Evolutionary conservation across 2,329 filamentous ascomycete species (phyloP).

Genomic region (Pseudogymnoascus sp.): DNA sequence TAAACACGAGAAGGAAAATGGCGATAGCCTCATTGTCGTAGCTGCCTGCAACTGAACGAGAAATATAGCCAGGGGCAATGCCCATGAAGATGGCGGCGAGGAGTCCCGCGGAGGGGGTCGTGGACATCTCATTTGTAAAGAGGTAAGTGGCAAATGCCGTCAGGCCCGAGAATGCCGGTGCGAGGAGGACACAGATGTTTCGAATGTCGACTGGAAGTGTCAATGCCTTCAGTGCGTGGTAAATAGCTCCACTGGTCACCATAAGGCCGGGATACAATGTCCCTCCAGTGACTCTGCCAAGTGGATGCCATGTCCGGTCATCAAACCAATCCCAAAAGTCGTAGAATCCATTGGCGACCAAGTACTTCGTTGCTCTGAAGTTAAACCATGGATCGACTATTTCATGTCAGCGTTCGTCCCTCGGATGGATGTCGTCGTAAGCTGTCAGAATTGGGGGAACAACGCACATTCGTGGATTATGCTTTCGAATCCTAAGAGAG

Average conservation of each 20-base stretch:
- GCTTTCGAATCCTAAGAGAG: constrained; percentile 76
- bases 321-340: constrained; percentile 99
- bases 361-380: constrained; percentile 95
- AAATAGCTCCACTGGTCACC: constrained; percentile 97
- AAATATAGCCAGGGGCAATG: constrained; percentile 95
- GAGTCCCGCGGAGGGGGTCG: constrained; percentile 88
- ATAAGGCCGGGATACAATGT: constrained; percentile 98
- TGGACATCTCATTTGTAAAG: constrained; percentile 92
- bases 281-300: constrained; percentile 94
- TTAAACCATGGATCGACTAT: constrained; percentile 99
- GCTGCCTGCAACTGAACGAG: constrained; percentile 90
- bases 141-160: constrained; percentile 92
- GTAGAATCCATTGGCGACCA: constrained; percentile 94
- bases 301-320: constrained; percentile 98
- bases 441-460: constrained; percentile 6
- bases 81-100: constrained; percentile 95
- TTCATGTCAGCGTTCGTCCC: constrained; percentile 27
- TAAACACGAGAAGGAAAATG: constrained; percentile 97
- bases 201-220: constrained; percentile 94
- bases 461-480: constrained; percentile 98
- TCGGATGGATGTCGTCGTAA: constrained; percentile 8
- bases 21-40: constrained; percentile 99
- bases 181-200: constrained; percentile 95
- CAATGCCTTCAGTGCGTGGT: constrained; percentile 82
- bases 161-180: constrained; percentile 86